Evolutionary conservation across 768 basidiomycete species (phyloP).

Genomic region (Ramaria sp.): DNA sequence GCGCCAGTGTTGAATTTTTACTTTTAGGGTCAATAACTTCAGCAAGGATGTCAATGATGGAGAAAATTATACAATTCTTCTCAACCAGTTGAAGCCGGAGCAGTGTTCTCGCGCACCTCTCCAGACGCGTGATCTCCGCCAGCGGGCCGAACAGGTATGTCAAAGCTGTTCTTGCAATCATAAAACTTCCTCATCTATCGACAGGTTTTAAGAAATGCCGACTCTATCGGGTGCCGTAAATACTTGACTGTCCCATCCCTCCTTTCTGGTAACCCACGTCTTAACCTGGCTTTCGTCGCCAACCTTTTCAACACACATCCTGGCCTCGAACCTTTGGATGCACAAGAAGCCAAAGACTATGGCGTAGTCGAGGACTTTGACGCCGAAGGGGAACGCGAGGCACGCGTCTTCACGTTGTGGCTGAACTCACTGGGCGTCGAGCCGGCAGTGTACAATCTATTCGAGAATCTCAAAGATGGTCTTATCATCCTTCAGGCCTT

Average conservation of each 20-base stretch:
- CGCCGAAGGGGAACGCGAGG: slow-evolving; percentile 97
- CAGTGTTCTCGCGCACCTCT: slow-evolving; percentile 87
- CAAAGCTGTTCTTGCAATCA: neutral
- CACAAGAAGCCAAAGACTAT: slow-evolving; percentile 86
- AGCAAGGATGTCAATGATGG: slow-evolving; percentile 94
- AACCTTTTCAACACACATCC: slow-evolving; percentile 98
- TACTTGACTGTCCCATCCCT: slow-evolving; percentile 90
- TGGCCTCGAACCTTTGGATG: slow-evolving; percentile 88
- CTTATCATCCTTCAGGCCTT: slow-evolving; percentile 89
- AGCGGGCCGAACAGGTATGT: slow-evolving; percentile 73
- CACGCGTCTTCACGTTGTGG: slow-evolving; percentile 96
- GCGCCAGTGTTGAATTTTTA: neutral
- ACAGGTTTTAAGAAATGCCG: slow-evolving; percentile 87
- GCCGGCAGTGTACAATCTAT: slow-evolving; percentile 91
- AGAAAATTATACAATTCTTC: slow-evolving; percentile 93
- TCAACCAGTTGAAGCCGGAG: slow-evolving; percentile 92
- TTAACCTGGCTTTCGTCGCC: slow-evolving; percentile 97
- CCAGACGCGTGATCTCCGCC: slow-evolving; percentile 70
- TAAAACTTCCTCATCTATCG: neutral
- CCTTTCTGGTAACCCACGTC: slow-evolving; percentile 87
- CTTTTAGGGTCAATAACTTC: slow-evolving; percentile 85
- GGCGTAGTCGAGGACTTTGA: slow-evolving; percentile 94
- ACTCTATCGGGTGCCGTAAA: slow-evolving; percentile 86
- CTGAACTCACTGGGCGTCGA: slow-evolving; percentile 96
- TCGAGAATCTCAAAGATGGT: slow-evolving; percentile 93